Evolutionary conservation across 1,139 yeast species (phyloP).

Genomic region (Debaryomycetaceae sp.): DNA sequence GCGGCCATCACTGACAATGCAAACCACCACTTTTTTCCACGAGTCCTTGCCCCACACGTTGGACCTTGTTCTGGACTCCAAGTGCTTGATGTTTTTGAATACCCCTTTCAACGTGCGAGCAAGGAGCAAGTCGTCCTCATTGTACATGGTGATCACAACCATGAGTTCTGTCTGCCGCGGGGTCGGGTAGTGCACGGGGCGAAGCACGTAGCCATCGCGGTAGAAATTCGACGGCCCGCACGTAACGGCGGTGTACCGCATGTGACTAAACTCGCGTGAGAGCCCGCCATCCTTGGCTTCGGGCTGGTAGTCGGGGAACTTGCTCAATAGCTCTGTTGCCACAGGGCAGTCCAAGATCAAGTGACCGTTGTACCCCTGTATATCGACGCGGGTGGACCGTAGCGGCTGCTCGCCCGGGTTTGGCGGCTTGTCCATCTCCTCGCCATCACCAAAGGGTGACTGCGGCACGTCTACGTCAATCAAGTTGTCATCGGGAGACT

Average conservation of each 20-base stretch:
- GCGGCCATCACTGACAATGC: constrained; percentile 46
- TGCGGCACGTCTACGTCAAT: constrained; percentile 8
- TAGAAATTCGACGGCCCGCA: constrained; percentile 48
- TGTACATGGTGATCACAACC: constrained; percentile 48
- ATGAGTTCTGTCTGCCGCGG: constrained; percentile 44
- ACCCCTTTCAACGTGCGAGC: constrained; percentile 47
- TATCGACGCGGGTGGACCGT: constrained; percentile 24
- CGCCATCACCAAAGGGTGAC: constrained; percentile 30
- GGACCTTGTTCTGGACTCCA: constrained; percentile 40
- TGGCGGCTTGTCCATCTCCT: constrained; percentile 20
- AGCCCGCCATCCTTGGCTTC: constrained; percentile 26
- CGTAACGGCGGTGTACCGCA: constrained; percentile 49
- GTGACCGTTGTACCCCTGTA: constrained; percentile 42
- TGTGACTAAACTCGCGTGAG: constrained; percentile 43
- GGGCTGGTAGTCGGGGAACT: constrained; percentile 40
- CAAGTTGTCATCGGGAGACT: constrained; percentile 2
- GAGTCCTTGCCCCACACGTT: constrained; percentile 46
- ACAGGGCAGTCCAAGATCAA: constrained; percentile 50
- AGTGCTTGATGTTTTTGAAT: constrained; percentile 44
- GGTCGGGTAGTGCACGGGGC: constrained; percentile 44
- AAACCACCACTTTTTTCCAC: constrained; percentile 47
- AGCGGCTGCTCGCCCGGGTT: constrained; percentile 31
- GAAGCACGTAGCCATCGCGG: constrained; percentile 40
- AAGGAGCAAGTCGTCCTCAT: constrained; percentile 43
- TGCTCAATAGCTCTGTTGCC: constrained; percentile 41